Evolutionary conservation across 1,284 basidiomycete species (phyloP), one percentile per base, ranked within the genome.

Genomic region (Sporisorium sorghi): DNA sequence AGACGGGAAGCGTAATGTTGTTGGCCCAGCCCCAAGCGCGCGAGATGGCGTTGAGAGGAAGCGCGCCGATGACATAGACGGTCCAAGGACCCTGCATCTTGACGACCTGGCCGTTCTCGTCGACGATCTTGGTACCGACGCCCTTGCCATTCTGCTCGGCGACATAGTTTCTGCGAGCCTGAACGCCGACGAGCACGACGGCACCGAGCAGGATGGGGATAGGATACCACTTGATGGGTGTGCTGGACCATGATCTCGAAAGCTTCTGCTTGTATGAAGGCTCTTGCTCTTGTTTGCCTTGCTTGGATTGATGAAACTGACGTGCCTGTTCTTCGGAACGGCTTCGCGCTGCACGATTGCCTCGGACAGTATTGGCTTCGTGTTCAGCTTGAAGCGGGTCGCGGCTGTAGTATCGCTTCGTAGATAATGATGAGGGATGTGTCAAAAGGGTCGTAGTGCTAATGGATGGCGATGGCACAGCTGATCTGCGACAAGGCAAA

Each of bases 11-110:
- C 70, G 84, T 83, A 54, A 82, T 69, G 52, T 94, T 91, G 86
- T 98, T 99, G 62, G 97, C 83, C 86, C 94, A 95, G 9, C 97
- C 97, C 94, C 96, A 99, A 9, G 97, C 86, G 7, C 95, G 91
- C 26, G 94, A 98, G 81, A 98, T 90, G 76, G 93, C 93, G 46
- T 95, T 91, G 17, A 99, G 89, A 0, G 96, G 96, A 4, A 99
- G 89, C 8, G 95, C 95, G 56, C 94, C 96, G 50, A 99, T 88
- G 56, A 99, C 94, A 85, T 97, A 93, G 26, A 98, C 94, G 86
- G 97, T 93, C 95, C 96, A 97, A 3, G 96, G 95, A 0, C 96
- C 95, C 78, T 91, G 90, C 17, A 94, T 88, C 66, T 88, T 90
- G 62, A 97, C 77, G 11, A 83, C 85, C 21, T 84, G 75, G 21